phyloP scores from a whole-genome alignment of 2,329 filamentous ascomycete genomes.

The Tolypocladium cylindrosporum region DNA sequence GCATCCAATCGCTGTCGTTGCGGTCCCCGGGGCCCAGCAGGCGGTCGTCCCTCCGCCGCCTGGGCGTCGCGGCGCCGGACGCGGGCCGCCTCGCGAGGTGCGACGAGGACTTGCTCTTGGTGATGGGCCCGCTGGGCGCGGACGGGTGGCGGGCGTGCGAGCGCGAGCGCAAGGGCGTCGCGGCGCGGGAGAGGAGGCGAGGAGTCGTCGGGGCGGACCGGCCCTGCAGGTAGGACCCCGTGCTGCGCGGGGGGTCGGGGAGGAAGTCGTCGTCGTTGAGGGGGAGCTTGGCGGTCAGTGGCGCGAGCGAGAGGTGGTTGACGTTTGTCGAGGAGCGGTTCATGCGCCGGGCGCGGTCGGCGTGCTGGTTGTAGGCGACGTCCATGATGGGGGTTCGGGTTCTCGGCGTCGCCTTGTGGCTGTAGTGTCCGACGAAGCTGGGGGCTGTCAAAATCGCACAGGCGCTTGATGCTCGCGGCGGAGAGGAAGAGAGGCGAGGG shows the following conservation, averaged over 20 bases:
- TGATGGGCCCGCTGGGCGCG: constrained; percentile 25
- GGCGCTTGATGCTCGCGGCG: not conserved
- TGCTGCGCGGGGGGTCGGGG: constrained; percentile 19
- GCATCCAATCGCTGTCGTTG: constrained; percentile 53
- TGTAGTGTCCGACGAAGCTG: not conserved
- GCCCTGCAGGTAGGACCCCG: constrained; percentile 47
- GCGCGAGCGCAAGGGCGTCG: constrained; percentile 37
- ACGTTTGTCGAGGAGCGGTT: constrained; percentile 49
- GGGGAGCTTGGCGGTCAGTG: constrained; percentile 51
- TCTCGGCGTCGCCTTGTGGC: not conserved
- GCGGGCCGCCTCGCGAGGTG: constrained; percentile 30
- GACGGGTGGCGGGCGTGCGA: constrained; percentile 32
- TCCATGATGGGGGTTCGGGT: constrained; percentile 31
- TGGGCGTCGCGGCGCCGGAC: constrained; percentile 23
- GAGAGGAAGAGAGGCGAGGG: not conserved
- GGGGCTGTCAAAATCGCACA: not conserved
- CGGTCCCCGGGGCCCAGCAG: constrained; percentile 22
- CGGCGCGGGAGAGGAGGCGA: constrained; percentile 49
- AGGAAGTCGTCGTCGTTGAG: constrained; percentile 42
- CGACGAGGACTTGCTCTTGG: constrained; percentile 55
- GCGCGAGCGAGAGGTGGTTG: constrained; percentile 52
- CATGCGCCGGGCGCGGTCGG: constrained; percentile 46
- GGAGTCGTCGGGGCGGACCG: constrained; percentile 56
- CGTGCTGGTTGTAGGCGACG: constrained; percentile 50
- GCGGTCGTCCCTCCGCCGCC: constrained; percentile 21